A percentile compares a stretch with the other conserved stretches of the same genome.
Evolutionary conservation across 495 filamentous ascomycete genomes (phyloP).

Genomic region (Neurospora hispaniola): DNA sequence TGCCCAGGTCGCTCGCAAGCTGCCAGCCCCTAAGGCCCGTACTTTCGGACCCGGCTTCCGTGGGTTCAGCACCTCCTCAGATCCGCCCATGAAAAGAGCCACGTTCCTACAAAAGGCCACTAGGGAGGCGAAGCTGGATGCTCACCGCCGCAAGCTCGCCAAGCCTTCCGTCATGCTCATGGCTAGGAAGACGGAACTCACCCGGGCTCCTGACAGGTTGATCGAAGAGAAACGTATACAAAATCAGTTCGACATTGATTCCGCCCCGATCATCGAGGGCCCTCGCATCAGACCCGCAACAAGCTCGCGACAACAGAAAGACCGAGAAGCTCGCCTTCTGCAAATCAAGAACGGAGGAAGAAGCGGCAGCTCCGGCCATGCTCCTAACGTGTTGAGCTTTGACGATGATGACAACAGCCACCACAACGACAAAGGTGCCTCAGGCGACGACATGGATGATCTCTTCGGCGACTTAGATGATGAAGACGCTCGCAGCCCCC

Average conservation of each 20-base stretch:
- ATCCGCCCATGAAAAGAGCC: constrained; percentile 2
- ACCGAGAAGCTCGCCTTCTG: constrained; percentile 18
- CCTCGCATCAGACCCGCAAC: neutral
- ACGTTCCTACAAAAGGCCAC: constrained; percentile 12
- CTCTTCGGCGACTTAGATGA: constrained; percentile 9
- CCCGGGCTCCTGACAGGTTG: constrained; percentile 27
- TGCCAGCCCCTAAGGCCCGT: constrained; percentile 7
- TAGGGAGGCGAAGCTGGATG: constrained; percentile 3
- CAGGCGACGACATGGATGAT: constrained; percentile 3
- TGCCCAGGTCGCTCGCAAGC: constrained; percentile 9
- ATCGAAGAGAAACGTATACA: constrained; percentile 22
- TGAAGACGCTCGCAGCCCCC: neutral
- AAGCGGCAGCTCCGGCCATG: neutral
- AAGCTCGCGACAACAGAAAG: neutral
- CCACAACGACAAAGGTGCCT: neutral
- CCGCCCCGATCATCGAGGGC: constrained; percentile 1
- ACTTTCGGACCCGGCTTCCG: neutral
- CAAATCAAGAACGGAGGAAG: constrained; percentile 13
- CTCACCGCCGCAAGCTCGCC: constrained; percentile 12
- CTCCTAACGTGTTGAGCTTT: constrained; percentile 11
- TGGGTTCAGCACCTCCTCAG: neutral
- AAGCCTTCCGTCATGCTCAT: constrained; percentile 14
- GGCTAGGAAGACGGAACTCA: constrained; percentile 20
- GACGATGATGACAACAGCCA: constrained; percentile 12
- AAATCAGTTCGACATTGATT: constrained; percentile 11